Conservation (phyloP, 176 grass and related monocot species). For the Avena insularis region DNA sequence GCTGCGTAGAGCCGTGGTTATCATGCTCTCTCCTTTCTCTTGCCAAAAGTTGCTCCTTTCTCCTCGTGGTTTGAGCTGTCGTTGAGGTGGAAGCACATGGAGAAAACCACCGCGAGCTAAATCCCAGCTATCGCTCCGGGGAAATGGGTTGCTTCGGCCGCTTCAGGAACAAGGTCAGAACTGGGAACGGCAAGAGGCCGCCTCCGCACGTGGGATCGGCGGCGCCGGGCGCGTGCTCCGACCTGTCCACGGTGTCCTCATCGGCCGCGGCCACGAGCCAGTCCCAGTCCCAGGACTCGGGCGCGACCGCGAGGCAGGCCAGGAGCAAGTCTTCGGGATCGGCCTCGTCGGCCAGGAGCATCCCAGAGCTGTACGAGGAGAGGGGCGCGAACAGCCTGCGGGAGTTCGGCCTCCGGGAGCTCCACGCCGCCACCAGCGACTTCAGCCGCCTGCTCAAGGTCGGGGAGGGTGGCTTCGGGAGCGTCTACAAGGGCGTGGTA, state of each 20-base stretch:
- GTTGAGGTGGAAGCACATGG: slow-evolving; percentile 12
- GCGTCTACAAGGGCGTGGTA: slow-evolving; percentile 75
- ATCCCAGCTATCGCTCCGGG: background rate
- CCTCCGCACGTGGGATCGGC: background rate
- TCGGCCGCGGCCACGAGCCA: slow-evolving; percentile 39
- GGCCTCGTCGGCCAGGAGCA: slow-evolving; percentile 63
- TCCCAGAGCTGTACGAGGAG: slow-evolving; percentile 78
- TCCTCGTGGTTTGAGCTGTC: background rate
- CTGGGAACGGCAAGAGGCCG: slow-evolving; percentile 4
- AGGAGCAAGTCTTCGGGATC: slow-evolving; percentile 59
- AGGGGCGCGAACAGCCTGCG: slow-evolving; percentile 54
- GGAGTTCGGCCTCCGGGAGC: slow-evolving; percentile 66
- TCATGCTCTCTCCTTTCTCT: background rate
- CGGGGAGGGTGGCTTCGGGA: slow-evolving; percentile 81
- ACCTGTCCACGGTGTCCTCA: slow-evolving; percentile 29
- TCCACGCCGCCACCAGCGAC: slow-evolving; percentile 61
- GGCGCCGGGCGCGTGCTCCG: slow-evolving; percentile 6
- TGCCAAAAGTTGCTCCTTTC: slow-evolving; percentile 1
- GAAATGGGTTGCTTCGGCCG: slow-evolving; percentile 51
- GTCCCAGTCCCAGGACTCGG: slow-evolving; percentile 42
- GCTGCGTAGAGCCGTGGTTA: background rate
- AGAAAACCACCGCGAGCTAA: slow-evolving; percentile 24
- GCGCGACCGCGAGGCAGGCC: slow-evolving; percentile 3
- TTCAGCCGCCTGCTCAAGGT: slow-evolving; percentile 80
- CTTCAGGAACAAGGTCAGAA: slow-evolving; percentile 29